These are phyloP conservation scores for Pyrenophora seminiperda DNA, from an alignment of 2,329 filamentous ascomycete species.

Conservation along the genomic window DNA sequence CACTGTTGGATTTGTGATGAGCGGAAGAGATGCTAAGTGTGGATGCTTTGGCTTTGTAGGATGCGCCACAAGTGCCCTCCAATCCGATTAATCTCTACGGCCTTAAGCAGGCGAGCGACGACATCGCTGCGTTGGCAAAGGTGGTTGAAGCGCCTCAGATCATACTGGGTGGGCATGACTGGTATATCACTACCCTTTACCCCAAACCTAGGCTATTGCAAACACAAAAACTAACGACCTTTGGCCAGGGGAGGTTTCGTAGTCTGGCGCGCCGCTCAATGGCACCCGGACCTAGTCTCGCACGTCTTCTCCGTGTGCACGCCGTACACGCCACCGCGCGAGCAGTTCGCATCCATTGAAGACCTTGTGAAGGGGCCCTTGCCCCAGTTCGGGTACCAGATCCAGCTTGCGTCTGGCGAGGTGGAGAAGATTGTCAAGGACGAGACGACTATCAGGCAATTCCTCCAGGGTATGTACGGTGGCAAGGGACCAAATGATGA, in stretches of 20 bases:
- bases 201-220: neutral
- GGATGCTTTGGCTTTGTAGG: slow-evolving; percentile 32
- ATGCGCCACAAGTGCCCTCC: slow-evolving; percentile 61
- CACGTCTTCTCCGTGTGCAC: slow-evolving; percentile 80
- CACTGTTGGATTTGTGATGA: too few species aligned
- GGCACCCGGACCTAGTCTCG: slow-evolving; percentile 69
- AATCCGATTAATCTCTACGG: slow-evolving; percentile 67
- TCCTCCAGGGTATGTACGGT: slow-evolving; percentile 74
- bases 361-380: slow-evolving; percentile 62
- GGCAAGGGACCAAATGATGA: slow-evolving; percentile 63
- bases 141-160: slow-evolving; percentile 63
- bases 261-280: slow-evolving; percentile 75
- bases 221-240: slow-evolving; percentile 11
- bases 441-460: slow-evolving; percentile 67
- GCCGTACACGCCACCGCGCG: slow-evolving; percentile 66
- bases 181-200: slow-evolving; percentile 48
- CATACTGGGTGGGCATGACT: slow-evolving; percentile 90
- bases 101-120: slow-evolving; percentile 70
- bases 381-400: slow-evolving; percentile 81
- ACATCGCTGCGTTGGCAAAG: slow-evolving; percentile 73
- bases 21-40: neutral
- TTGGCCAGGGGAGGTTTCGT: slow-evolving; percentile 70
- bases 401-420: slow-evolving; percentile 74
- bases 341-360: slow-evolving; percentile 61
- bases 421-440: slow-evolving; percentile 55